Evolutionary conservation across 2,329 filamentous ascomycete genomes (phyloP), one percentile per base, ranked within the genome.

Genomic region (Rhynchosporium agropyri): DNA sequence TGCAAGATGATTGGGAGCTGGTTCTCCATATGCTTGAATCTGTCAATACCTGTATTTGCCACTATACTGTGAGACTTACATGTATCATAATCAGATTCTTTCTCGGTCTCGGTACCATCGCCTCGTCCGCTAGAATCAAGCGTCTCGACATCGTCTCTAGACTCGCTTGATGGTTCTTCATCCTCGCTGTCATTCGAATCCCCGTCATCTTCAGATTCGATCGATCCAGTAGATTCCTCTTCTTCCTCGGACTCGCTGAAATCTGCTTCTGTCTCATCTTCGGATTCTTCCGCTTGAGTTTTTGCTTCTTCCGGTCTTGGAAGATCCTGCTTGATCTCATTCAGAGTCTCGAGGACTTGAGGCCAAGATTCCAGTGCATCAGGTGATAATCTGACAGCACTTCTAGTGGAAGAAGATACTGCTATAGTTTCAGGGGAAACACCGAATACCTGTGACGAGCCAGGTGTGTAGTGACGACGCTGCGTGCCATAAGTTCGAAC

Each of bases 1-100:
- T 3, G 51, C 42, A 7, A 73, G 67, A 49, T 56, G 60, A 15
- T 43, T 13, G 12, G 58, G 58, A 12, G 58, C 58, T 3, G 28
- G 28, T 40, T 60, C 36, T 7, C 46, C 58, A n/a, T 43, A 53
- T 28, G 48, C 58, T 60, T 40, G 13, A 20, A 3, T 3, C 9
- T 10, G 48, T 60, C 13, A 60, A 12, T 48, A 13, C 8, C 3
- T 51, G n/a, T 43, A 8, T 20, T 3, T 8, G 4, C 33, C 29
- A 38, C 26, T 7, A 1, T 43, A 13, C 12, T 49, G 2, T 36
- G 46, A 10, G 10, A 33, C 26, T 43, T 29, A 60, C 58, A 43
- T 10, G 8, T 54, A 4, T 20, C 36, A 10, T 12, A 2, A 54
- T 54, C 8, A 42, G 51, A 40, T 13, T 10, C 20, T 8, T 20